Conservation (phyloP, 495 filamentous ascomycete genomes). For the Penicillium robsamsonii region DNA sequence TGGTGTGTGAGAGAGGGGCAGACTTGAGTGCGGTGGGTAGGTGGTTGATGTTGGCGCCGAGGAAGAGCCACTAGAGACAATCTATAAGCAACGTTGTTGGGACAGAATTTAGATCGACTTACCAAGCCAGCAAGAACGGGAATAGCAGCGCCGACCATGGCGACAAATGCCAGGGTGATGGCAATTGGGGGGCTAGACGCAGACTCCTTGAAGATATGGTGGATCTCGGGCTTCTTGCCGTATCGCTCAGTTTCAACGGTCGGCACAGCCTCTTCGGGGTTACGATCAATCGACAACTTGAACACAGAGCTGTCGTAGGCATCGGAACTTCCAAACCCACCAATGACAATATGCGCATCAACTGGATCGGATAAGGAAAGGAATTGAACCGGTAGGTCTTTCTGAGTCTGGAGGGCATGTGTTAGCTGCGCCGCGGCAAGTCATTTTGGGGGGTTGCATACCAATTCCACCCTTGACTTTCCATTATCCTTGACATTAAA, state of each 20-base stretch:
- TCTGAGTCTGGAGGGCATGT: conserved; percentile 62
- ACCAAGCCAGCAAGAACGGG: conserved; percentile 70
- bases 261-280: conserved; percentile 59
- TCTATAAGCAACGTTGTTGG: conserved; percentile 15
- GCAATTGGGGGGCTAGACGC: conserved; percentile 78
- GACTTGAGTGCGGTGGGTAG: conserved; percentile 66
- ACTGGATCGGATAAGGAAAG: conserved; percentile 64
- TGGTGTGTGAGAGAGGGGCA: conserved; percentile 72
- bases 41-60: conserved; percentile 85
- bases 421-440: conserved; percentile 10
- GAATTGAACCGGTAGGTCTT: conserved; percentile 85
- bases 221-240: conserved; percentile 77
- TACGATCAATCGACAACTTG: conserved; percentile 60
- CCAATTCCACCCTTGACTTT: conserved; percentile 79
- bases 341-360: conserved; percentile 75
- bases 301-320: conserved; percentile 65
- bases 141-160: conserved; percentile 66
- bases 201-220: conserved; percentile 84
- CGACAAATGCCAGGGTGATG: conserved; percentile 74
- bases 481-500: conserved; percentile 83
- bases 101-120: conserved; percentile 33
- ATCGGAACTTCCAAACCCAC: conserved; percentile 75
- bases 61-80: conserved; percentile 61
- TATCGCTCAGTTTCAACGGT: conserved; percentile 66
- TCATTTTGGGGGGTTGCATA: conserved; percentile 43